Evolutionary conservation across 2,329 filamentous ascomycete genomes (phyloP), one percentile per base, ranked within the genome.

Genomic region (Epichloe sibirici): DNA sequence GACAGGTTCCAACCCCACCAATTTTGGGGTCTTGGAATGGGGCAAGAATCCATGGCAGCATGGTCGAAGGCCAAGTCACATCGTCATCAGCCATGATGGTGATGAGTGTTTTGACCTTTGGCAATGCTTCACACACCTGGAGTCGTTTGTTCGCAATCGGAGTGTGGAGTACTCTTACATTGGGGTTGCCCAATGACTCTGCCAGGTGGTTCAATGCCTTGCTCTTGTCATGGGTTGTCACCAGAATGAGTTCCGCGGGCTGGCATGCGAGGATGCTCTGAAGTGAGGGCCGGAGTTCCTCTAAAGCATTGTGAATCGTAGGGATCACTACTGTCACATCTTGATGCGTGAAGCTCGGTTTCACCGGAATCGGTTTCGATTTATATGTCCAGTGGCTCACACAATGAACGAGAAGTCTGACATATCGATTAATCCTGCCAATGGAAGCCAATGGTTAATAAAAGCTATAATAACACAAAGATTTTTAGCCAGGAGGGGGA

Each of bases 31-130:
- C 83, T 66, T 96, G 90, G 57, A 97, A 95, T 0, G 91, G 90
- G 4, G 91, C 91, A 56, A 97, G 74, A 53, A 97, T 86, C 90
- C 90, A 96, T 35, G 85, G 86, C 62, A 95, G 79, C 57, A 95
- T 81, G 43, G 87, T 93, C 15, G 77, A 75, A 3, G 90, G 90
- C 86, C 91, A 95, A 61, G 86, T 90, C 56, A 97, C 91, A 67
- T 97, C 91, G 69, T 97, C 91, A 65, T 97, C 91, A 28, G 90
- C 90, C 74, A 97, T 89, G 61, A 97, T 80, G 39, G 88, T 95
- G 64, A 97, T 90, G 49, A 78, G 73, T 0, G 91, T 96, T 59
- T 74, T 77, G 53, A 96, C 89, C 59, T 88, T 80, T 21, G 90
- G 90, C 47, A 97, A 87, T 3, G 90, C 91, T 65, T 89, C 81